Evolutionary conservation across 1,284 basidiomycete species (phyloP), one percentile per base, ranked within the genome.

Genomic region (Phylloporus sp.): DNA sequence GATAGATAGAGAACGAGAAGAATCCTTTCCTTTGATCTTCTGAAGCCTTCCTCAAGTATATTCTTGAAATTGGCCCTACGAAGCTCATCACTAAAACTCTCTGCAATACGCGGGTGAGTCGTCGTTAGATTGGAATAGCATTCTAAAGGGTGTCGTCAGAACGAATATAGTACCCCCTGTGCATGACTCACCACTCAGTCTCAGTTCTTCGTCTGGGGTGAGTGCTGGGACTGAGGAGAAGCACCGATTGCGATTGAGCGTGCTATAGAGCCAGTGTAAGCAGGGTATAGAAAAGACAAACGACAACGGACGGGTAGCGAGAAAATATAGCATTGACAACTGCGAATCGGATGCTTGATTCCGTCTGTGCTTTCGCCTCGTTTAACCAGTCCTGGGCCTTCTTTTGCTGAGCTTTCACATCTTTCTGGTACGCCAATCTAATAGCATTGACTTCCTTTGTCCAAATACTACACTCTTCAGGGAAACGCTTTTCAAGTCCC

Each of bases 401-500:
- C 70, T 66, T 75, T 52, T 58, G 45, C 6, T 62, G 71, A n/a
- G 60, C 59, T 0, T 52, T 56, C 23, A 71, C 12, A 17, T 67
- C 59, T 32, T 73, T 75, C 37, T 25, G 29, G 39, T 0, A 45
- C 1, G 65, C 35, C 5, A 5, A 43, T 62, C 14, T 68, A 7
- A 77, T 67, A 14, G 63, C 25, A 2, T 23, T 59, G 11, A 71
- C 68, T 20, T 75, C 71, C 25, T 73, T 67, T 27, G 53, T 49
- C 78, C 81, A 84, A 1, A 70, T 65, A 17, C 58, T 20, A 59
- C 76, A 76, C 27, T 72, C 72, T 5, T 67, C 66, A 12, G 75
- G 76, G 56, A 77, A 82, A 49, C 79, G 79, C 17, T 72, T 71
- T 8, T 47, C 52, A 11, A 86, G 74, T 2, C 81, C 83, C 43